Evolutionary conservation across 176 grass and related monocot genomes (phyloP).

Genomic region (maize (Zea mays)): Zm-B73-REFERENCE-NAM-5.0 NC_050098.1:221830001-221830500

Average conservation of each 20-base stretch:
- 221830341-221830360: not conserved
- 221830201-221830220: not conserved
- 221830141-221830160: not conserved
- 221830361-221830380: not conserved
- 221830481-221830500: constrained; percentile 19
- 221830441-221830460: not conserved
- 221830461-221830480: constrained; percentile 11
- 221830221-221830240: not conserved
- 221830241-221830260: constrained; percentile 38
- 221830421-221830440: constrained; percentile 4
- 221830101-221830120: not conserved
- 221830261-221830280: constrained; percentile 33
- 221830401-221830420: not conserved
- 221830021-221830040: not conserved
- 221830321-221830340: constrained; percentile 51
- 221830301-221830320: constrained; percentile 43
- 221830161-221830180: not conserved
- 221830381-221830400: not conserved
- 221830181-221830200: not conserved
- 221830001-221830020: constrained; percentile 18
- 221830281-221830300: constrained; percentile 11
- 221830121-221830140: not conserved
- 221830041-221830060: not conserved
- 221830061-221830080: not conserved
- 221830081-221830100: not conserved